A percentile compares a stretch with the other conserved stretches of the same genome.
Evolutionary conservation across 768 basidiomycete genomes (phyloP).

Genomic region (Amanita fuliginea): DNA sequence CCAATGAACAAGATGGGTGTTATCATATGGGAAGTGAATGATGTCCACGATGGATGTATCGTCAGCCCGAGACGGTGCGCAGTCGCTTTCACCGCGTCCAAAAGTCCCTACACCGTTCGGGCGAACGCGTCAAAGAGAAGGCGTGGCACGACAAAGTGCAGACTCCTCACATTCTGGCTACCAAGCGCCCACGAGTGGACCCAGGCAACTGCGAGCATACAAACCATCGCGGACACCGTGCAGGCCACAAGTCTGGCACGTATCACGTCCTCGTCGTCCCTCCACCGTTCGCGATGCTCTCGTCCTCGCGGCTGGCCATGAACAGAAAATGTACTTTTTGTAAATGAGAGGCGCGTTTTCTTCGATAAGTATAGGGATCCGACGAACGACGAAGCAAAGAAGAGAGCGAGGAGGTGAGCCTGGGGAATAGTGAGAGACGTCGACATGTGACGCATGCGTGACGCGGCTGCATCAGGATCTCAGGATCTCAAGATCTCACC

Average conservation of each 20-base stretch:
- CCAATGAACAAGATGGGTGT: constrained; percentile 70
- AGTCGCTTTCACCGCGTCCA: constrained; percentile 17
- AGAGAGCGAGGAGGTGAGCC: constrained; percentile 4
- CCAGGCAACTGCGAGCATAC: constrained; percentile 39
- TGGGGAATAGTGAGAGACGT: neutral
- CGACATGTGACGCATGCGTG: neutral
- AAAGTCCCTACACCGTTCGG: constrained; percentile 10
- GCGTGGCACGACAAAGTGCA: neutral
- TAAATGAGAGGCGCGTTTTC: constrained; percentile 1
- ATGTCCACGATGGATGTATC: neutral
- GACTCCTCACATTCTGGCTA: constrained; percentile 11
- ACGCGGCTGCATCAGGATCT: too few relatives aligned
- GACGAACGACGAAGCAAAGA: constrained; percentile 3
- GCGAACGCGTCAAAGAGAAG: neutral
- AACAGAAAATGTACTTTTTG: neutral
- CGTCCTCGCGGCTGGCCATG: constrained; percentile 15
- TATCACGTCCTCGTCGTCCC: constrained; percentile 83
- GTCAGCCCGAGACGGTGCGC: constrained; percentile 4
- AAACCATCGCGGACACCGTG: constrained; percentile 45
- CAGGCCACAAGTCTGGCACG: constrained; percentile 67
- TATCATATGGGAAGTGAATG: constrained; percentile 43
- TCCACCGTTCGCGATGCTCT: constrained; percentile 37
- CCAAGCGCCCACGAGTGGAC: constrained; percentile 24
- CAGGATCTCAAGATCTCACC: too few relatives aligned
- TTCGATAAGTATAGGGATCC: constrained; percentile 5